Percentiles rank a stretch among this genome's conserved stretches.
Conservation (phyloP, 1,139 yeast genomes). For the Blastobotrys petasosporus region DNA sequence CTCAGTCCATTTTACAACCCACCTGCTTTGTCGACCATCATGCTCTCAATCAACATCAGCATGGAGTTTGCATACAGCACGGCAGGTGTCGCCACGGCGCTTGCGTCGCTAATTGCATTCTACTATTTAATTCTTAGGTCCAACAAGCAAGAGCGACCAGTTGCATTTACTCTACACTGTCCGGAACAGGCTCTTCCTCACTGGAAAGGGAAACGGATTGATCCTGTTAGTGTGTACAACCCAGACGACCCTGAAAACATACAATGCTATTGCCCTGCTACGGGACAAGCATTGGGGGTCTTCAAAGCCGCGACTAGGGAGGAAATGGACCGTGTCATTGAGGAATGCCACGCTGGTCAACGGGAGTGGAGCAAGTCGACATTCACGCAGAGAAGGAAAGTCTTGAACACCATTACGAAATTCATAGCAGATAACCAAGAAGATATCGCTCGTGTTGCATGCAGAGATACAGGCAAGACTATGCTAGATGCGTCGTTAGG, state of each 20-base stretch:
- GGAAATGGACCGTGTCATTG: conserved; percentile 64
- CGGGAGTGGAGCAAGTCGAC: conserved; percentile 51
- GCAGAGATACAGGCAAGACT: conserved; percentile 95
- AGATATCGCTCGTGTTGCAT: conserved; percentile 81
- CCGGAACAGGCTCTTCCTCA: conserved; percentile 86
- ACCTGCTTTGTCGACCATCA: too few relatives aligned
- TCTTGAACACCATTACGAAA: conserved; percentile 63
- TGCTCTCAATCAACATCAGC: too few relatives aligned
- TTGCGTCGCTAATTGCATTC: conserved; percentile 9
- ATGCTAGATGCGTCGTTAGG: conserved; percentile 96
- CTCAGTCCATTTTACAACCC: too few relatives aligned
- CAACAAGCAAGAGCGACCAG: conserved; percentile 6
- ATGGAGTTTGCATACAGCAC: not conserved
- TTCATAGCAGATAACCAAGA: conserved; percentile 79
- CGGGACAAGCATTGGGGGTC: conserved; percentile 80
- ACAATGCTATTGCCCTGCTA: conserved; percentile 92
- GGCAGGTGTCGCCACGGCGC: conserved; percentile 1
- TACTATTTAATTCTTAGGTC: conserved; percentile 12
- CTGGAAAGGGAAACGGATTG: conserved; percentile 83
- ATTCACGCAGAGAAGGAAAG: conserved; percentile 59
- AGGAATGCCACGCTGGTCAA: conserved; percentile 58
- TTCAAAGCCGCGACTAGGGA: conserved; percentile 54
- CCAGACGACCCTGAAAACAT: conserved; percentile 59
- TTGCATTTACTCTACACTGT: conserved; percentile 25
- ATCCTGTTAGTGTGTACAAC: conserved; percentile 49